A percentile compares a stretch with the other conserved stretches of the same genome.
Conservation (phyloP, 2,329 filamentous ascomycete species). For the Colletotrichum chrysophilum region DNA sequence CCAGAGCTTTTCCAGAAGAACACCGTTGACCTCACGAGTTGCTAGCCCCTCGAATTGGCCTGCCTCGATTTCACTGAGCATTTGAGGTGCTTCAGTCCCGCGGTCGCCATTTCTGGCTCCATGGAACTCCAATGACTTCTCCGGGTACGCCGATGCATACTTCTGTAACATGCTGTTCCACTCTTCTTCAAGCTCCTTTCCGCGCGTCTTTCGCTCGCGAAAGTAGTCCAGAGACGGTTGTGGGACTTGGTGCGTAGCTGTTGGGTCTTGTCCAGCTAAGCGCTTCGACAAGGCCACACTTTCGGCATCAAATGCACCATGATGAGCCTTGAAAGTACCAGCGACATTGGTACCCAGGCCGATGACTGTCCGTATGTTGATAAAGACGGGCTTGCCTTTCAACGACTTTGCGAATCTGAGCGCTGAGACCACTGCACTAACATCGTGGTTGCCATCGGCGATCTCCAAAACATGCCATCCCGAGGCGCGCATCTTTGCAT, state of each 20-base stretch:
- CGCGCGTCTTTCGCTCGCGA: constrained; percentile 32
- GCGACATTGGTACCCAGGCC: constrained; percentile 52
- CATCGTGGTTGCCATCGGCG: constrained; percentile 51
- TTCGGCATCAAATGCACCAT: constrained; percentile 51
- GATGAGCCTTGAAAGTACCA: constrained; percentile 58
- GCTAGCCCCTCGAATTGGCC: constrained; percentile 20
- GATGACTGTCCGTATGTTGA: constrained; percentile 63
- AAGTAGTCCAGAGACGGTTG: constrained; percentile 50
- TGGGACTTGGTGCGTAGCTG: constrained; percentile 9
- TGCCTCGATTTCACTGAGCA: constrained; percentile 18
- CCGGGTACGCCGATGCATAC: constrained; percentile 49
- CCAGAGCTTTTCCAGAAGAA: constrained; percentile 26
- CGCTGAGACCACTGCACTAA: constrained; percentile 49
- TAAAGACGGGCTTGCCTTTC: constrained; percentile 55
- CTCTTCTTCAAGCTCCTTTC: constrained; percentile 46
- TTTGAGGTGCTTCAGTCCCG: constrained; percentile 14
- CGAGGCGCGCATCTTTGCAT: constrained; percentile 57
- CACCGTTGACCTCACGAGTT: constrained; percentile 44
- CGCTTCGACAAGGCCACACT: constrained; percentile 45
- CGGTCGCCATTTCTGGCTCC: constrained; percentile 47
- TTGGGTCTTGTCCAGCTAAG: not conserved
- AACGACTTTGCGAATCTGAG: constrained; percentile 34
- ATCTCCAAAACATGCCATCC: constrained; percentile 60
- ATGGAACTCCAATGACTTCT: constrained; percentile 52
- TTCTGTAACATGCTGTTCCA: constrained; percentile 47